Conservation (phyloP, 441 rosid species). For the Euphorbia corollata region DNA sequence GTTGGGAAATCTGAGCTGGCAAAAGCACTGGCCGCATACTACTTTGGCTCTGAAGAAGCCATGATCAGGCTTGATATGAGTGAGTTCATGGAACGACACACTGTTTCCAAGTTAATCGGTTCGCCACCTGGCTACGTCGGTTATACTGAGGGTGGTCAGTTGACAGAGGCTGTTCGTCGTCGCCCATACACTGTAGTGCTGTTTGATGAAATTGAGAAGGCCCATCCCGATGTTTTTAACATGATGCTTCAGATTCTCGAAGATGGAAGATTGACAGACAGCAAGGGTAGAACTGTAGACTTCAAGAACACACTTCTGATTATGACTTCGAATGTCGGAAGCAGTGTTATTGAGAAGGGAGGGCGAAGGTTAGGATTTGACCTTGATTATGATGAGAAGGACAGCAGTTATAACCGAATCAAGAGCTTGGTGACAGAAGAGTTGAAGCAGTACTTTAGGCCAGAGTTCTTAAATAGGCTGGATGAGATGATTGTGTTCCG, state of each 20-base stretch:
- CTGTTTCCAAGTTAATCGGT: constrained; percentile 92
- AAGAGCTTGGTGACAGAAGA: constrained; percentile 92
- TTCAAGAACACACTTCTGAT: constrained; percentile 93
- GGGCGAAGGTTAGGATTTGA: constrained; percentile 89
- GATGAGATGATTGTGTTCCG: constrained; percentile 98
- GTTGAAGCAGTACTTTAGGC: constrained; percentile 85
- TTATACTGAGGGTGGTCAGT: constrained; percentile 92
- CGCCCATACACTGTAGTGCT: constrained; percentile 86
- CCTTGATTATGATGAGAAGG: constrained; percentile 89
- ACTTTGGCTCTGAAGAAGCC: constrained; percentile 93
- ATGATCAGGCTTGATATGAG: constrained; percentile 98
- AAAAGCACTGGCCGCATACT: constrained; percentile 85
- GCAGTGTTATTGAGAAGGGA: constrained; percentile 89
- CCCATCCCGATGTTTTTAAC: constrained; percentile 95
- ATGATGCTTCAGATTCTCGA: constrained; percentile 99
- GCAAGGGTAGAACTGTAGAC: constrained; percentile 96
- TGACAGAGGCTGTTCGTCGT: constrained; percentile 93
- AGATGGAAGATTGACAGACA: constrained; percentile 93
- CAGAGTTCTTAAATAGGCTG: constrained; percentile 86
- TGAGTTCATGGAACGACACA: constrained; percentile 96
- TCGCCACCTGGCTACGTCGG: constrained; percentile 99
- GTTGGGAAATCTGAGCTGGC: constrained; percentile 98
- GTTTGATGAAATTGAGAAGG: constrained; percentile 96
- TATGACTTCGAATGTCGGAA: constrained; percentile 96
- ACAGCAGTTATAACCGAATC: constrained; percentile 79